Conservation (phyloP, 257 asterid genomes). For the Vinca minor region DNA sequence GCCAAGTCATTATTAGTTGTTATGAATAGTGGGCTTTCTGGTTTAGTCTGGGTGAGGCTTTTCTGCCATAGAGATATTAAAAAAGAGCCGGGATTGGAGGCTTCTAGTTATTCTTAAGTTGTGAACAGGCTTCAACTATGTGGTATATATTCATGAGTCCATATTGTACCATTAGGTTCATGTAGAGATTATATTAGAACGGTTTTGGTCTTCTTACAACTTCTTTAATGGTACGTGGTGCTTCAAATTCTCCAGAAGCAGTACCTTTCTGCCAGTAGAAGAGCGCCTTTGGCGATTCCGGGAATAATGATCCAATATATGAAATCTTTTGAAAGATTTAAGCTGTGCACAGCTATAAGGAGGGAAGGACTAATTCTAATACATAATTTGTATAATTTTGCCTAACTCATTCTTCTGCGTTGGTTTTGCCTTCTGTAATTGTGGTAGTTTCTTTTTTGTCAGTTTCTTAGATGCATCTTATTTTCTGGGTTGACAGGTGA, state of each 20-base stretch:
- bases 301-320: not conserved
- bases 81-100: not conserved
- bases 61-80: not conserved
- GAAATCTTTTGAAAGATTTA: not conserved
- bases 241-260: not conserved
- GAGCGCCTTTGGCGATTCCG: not conserved
- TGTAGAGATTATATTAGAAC: not conserved
- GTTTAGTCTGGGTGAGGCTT: not conserved
- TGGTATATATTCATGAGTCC: not conserved
- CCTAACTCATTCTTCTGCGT: not conserved
- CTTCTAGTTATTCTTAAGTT: not conserved
- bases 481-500: conserved; percentile 31
- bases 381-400: not conserved
- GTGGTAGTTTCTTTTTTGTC: not conserved
- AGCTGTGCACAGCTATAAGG: not conserved
- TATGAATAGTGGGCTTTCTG: not conserved
- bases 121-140: not conserved
- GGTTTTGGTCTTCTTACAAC: not conserved
- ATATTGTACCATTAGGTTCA: not conserved
- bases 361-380: not conserved
- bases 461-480: not conserved
- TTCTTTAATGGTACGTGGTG: not conserved
- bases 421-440: not conserved
- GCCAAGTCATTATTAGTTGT: not conserved
- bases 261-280: not conserved